A percentile compares a stretch with the other conserved stretches of the same genome.
Evolutionary conservation across 2,329 filamentous ascomycete genomes (phyloP).

Genomic region (Pseudogymnoascus sp.): DNA sequence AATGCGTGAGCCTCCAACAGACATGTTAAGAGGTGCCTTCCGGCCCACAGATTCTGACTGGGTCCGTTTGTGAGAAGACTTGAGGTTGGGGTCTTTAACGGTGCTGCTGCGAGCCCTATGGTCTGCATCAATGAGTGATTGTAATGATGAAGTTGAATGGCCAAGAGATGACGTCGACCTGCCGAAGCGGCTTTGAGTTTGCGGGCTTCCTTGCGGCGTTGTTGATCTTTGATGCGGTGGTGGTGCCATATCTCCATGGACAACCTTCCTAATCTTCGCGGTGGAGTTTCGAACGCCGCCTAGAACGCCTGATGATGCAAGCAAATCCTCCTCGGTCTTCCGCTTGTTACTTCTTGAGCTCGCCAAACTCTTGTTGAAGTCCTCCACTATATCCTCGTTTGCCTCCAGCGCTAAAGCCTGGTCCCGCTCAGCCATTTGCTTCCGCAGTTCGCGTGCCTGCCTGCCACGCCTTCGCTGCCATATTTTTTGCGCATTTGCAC

Average conservation of each 20-base stretch:
- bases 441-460: constrained; percentile 23
- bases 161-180: constrained; percentile 1
- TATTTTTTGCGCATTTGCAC: constrained; percentile 18
- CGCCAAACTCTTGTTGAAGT: constrained; percentile 20
- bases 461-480: constrained; percentile 25
- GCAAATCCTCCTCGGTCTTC: constrained; percentile 21
- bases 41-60: not conserved
- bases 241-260: constrained; percentile 13
- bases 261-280: constrained; percentile 17
- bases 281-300: constrained; percentile 22
- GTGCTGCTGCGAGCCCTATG: not conserved
- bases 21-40: not conserved
- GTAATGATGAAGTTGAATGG: constrained; percentile 5
- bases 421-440: constrained; percentile 23
- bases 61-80: constrained; percentile 3
- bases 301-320: constrained; percentile 21
- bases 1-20: constrained; percentile 3
- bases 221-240: not conserved
- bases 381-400: constrained; percentile 23
- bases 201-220: constrained; percentile 1
- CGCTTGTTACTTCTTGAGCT: constrained; percentile 14
- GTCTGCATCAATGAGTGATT: constrained; percentile 5
- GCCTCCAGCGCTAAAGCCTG: constrained; percentile 6
- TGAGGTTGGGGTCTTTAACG: not conserved
- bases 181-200: not conserved